Base-by-base conservation (phyloP, 1,139 yeast species). In the Taphrina flavorubra region DNA sequence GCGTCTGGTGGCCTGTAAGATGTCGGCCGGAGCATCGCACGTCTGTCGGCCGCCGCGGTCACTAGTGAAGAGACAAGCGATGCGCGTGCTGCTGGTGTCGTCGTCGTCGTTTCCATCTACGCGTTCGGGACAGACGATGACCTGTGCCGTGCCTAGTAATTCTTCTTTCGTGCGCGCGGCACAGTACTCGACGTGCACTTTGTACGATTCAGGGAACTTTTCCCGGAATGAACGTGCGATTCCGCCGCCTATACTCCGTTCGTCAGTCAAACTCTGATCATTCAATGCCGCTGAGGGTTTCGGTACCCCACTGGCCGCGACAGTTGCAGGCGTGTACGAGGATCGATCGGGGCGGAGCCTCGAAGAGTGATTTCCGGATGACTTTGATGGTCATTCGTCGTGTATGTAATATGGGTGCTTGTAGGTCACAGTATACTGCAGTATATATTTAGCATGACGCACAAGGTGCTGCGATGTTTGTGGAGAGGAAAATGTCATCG, bases 51-150 rank as follows among this genome's bases (percentile, higher is more conserved):
- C 65, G 13, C 65, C 65, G 11, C 51, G 40, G 18, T 55, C 51
- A 25, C 65, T 62, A 10, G 65, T 62, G 65, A 62, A 62, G n/a
- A 62, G 65, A 42, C 65, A 62, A 13, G 59, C 65, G n/a, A 62
- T 51, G 11, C 37, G 49, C n/a, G 36, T 25, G n/a, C 2, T 14
- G 1, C 5, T 42, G n/a, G 1, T 10, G 8, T 8, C 42, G 14
- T 20, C 51, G 25, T 4, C 4, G 4, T 25, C 25, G 1, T 25
- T 25, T 25, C 25, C 25, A 25, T 25, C 25, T 25, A 25, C 25
- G 25, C 4, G 31, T 49, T 40, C 39, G 40, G 31, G 55, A 40
- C 60, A 31, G 7, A 39, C 36, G 16, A 62, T 51, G 34, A 62
- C 25, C 10, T 44, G 59, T n/a, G 59, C 51, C 14, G 65, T 51